Conservation (phyloP, 495 filamentous ascomycete genomes). For the Xylaria bambusicola region DNA sequence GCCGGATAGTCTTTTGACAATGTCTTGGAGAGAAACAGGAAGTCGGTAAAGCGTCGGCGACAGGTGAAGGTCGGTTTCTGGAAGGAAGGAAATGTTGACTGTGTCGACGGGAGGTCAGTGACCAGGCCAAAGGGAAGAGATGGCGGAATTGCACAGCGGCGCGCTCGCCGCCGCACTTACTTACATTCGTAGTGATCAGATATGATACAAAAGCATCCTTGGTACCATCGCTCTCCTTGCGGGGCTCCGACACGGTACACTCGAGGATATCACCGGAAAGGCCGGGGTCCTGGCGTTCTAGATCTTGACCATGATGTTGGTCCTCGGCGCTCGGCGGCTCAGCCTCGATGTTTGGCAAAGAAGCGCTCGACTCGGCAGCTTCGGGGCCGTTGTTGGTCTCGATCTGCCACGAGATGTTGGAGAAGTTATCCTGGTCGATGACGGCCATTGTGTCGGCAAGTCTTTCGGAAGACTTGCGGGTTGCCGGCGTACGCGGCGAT, state of each 20-base stretch:
- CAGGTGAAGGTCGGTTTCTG: constrained; percentile 73
- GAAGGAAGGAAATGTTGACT: constrained; percentile 95
- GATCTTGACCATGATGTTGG: constrained; percentile 31
- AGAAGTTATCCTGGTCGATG: constrained; percentile 51
- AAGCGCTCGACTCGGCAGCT: constrained; percentile 23
- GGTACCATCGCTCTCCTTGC: constrained; percentile 95
- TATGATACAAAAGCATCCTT: constrained; percentile 98
- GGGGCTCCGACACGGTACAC: constrained; percentile 75
- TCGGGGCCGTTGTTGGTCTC: constrained; percentile 34
- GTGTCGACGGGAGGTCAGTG: constrained; percentile 9
- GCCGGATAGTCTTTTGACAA: constrained; percentile 84
- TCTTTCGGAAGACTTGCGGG: not conserved
- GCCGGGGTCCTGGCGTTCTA: constrained; percentile 59
- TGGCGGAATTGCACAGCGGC: too few relatives aligned
- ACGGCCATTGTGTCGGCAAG: constrained; percentile 40
- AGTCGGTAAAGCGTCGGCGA: constrained; percentile 93
- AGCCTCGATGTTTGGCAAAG: constrained; percentile 28
- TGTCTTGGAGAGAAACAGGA: constrained; percentile 93
- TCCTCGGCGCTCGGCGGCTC: constrained; percentile 30
- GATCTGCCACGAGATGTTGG: constrained; percentile 52
- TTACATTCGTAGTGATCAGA: constrained; percentile 84
- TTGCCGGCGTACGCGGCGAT: not conserved
- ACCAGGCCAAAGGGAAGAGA: not conserved
- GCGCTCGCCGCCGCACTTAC: too few relatives aligned
- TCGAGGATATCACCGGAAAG: constrained; percentile 79